Conservation (phyloP, 1,284 basidiomycete genomes). For the Cryptococcus sp. region DNA sequence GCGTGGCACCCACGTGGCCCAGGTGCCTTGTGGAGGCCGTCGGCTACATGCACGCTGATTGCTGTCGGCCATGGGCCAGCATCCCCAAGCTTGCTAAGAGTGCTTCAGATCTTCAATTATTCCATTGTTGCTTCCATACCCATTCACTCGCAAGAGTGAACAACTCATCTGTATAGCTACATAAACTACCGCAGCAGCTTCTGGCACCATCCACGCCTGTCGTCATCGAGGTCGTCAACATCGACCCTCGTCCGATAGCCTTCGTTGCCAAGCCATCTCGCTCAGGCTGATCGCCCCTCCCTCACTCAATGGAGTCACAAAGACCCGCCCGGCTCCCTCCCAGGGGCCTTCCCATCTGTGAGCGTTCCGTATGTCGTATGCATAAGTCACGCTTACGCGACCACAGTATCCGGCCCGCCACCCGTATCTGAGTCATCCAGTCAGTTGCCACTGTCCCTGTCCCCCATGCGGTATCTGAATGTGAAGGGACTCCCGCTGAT, state of each 20-base stretch:
- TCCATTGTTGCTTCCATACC: too few relatives aligned
- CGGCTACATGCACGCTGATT: too few relatives aligned
- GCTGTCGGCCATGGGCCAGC: too few relatives aligned
- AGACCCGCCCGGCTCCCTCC: constrained; percentile 14
- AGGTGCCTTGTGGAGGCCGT: too few relatives aligned
- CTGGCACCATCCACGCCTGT: too few relatives aligned
- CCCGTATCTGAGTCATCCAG: constrained; percentile 42
- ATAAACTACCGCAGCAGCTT: too few relatives aligned
- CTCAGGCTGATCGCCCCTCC: background rate
- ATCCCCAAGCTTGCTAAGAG: too few relatives aligned
- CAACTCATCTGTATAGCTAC: too few relatives aligned
- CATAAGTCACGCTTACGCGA: background rate
- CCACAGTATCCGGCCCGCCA: constrained; percentile 48
- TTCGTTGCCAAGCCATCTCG: background rate
- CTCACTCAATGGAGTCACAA: constrained; percentile 11
- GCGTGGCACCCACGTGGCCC: too few relatives aligned
- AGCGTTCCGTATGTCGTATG: constrained; percentile 7
- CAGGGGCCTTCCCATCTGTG: constrained; percentile 36
- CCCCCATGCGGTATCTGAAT: background rate
- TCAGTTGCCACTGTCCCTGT: constrained; percentile 17
- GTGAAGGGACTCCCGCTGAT: background rate
- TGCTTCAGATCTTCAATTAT: too few relatives aligned
- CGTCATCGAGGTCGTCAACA: background rate
- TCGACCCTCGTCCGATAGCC: background rate
- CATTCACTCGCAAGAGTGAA: too few relatives aligned